A percentile compares a stretch with the other conserved stretches of the same genome.
Evolutionary conservation across 2,329 filamentous ascomycete genomes (phyloP).

Genomic region (Penicillium sp.): DNA sequence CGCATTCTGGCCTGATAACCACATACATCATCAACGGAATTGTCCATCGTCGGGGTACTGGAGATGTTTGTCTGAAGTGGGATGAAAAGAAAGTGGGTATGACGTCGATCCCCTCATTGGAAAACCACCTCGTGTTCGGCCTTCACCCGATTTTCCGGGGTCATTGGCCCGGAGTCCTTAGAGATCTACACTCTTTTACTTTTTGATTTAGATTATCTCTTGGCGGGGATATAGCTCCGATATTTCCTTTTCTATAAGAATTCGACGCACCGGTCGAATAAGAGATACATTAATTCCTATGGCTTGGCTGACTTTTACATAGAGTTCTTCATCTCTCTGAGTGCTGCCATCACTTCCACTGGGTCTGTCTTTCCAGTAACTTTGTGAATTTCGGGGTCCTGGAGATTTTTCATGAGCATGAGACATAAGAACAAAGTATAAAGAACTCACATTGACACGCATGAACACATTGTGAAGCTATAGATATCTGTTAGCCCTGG

Average conservation of each 20-base stretch:
- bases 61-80: constrained; percentile 2
- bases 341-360: constrained; percentile 78
- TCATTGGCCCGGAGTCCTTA: background rate
- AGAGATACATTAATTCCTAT: background rate
- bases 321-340: constrained; percentile 81
- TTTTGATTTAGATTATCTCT: background rate
- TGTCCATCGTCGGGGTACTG: constrained; percentile 18
- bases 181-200: background rate
- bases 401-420: constrained; percentile 12
- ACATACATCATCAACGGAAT: constrained; percentile 23
- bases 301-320: constrained; percentile 32
- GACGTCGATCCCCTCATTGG: constrained; percentile 24
- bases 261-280: background rate
- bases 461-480: constrained; percentile 96
- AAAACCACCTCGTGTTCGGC: background rate
- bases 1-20: background rate
- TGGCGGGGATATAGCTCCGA: constrained; percentile 1
- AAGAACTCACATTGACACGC: constrained; percentile 69
- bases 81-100: constrained; percentile 25
- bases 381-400: constrained; percentile 84
- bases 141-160: background rate
- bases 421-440: background rate
- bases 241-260: background rate
- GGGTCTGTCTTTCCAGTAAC: constrained; percentile 79
- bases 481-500: background rate